A percentile compares a stretch with the other conserved stretches of the same genome.
Evolutionary conservation across 345 rosid genomes (phyloP).

Genomic region (Eucalyptus pauciflora): DNA sequence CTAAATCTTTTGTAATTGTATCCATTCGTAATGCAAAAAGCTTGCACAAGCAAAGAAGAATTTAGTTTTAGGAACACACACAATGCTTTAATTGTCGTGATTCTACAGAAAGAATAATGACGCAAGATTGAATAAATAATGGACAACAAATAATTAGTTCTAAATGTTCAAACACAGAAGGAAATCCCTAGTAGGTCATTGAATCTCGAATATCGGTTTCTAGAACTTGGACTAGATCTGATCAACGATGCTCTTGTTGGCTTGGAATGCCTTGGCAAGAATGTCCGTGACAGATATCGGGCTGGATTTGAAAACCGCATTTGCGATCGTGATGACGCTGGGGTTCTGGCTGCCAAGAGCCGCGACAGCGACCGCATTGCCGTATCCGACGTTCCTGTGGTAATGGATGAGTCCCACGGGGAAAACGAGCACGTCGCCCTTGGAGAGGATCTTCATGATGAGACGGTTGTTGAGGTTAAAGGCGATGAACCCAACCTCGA

Average conservation of each 20-base stretch:
- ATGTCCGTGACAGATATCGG: neutral
- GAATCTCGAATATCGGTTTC: neutral
- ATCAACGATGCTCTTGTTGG: neutral
- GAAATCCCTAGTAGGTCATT: neutral
- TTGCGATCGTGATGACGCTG: neutral
- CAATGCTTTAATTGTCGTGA: neutral
- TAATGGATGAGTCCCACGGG: neutral
- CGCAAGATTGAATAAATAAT: neutral
- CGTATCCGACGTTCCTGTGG: slow-evolving; percentile 1
- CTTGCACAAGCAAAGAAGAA: neutral
- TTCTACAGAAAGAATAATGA: neutral
- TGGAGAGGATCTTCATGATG: neutral
- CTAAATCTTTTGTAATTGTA: too few relatives aligned
- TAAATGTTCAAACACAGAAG: neutral
- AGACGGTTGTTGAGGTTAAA: neutral
- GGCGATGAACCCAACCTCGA: slow-evolving; percentile 1
- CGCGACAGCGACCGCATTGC: neutral
- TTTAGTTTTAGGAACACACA: neutral
- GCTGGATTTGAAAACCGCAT: neutral
- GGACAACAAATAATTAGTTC: neutral
- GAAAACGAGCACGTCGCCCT: slow-evolving; percentile 10
- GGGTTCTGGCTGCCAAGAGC: slow-evolving; percentile 7
- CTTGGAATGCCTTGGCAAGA: slow-evolving; percentile 12
- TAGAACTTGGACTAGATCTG: neutral
- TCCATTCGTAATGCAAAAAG: neutral